Base-by-base conservation (phyloP, 352 stramenopile species). In the Blastocystis sp. region DNA sequence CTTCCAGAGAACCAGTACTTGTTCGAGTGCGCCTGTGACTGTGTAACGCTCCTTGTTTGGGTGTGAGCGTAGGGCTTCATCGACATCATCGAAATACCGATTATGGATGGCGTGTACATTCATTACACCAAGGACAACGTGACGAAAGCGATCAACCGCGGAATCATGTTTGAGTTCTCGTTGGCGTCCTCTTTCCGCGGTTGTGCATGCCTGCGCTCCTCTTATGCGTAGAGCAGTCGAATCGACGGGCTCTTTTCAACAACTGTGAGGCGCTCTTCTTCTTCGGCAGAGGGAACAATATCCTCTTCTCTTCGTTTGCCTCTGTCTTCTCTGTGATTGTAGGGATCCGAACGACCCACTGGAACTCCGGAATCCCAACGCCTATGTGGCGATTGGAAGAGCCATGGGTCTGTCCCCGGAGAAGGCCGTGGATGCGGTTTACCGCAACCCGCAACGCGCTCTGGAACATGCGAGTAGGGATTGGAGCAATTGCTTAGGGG, bases 81-180 rank as follows among this genome's bases (percentile, higher is more conserved):
- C 60, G 74, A 84, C 48, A 84, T 84, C 74, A 84, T 84, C 45
- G 74, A 84, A 45, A 52, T 84, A 38, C 34, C 59, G 2, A 40
- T 84, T 17, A 56, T 28, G 17, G 60, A 69, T 28, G 52, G 5
- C 10, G 19, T 56, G n/a, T 23, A 38, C 38, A 59, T 67, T 59
- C 48, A 9, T 0, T 23, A 38, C 1, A 59, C 74, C 1, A 84
- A 84, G 28, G 45, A 53, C 7, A n/a, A 14, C 11, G 4, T 84
- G 40, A 59, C 53, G 40, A 84, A 56, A 19, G 74, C 74, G 21
- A 23, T 84, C n/a, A 34, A 56, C 10, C 52, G 48, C 19, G 74
- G 74, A 23, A 84, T 69, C n/a, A 67, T 84, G 74, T 84, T 84
- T 69, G 74, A 84, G 53, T 84, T 84, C 38, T 38, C 19, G 23